Evolutionary conservation across 108 stramenopile genomes (phyloP).

Genomic region (Pseudonitzschia multiseries): DNA sequence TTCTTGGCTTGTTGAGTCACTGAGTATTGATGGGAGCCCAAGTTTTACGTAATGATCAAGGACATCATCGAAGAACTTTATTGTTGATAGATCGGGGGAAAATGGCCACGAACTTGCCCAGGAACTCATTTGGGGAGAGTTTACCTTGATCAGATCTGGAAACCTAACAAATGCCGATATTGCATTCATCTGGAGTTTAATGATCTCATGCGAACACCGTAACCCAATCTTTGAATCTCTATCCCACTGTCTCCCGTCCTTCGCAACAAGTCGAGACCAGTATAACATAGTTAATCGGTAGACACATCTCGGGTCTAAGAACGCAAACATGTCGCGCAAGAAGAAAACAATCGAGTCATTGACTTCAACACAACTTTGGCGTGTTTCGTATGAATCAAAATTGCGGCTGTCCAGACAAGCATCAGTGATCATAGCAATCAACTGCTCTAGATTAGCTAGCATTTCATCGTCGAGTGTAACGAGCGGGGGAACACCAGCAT

Average conservation of each 20-base stretch:
- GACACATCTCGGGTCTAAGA: slow-evolving; percentile 62
- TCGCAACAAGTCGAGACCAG: slow-evolving; percentile 68
- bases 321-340: slow-evolving; percentile 78
- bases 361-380: slow-evolving; percentile 83
- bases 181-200: slow-evolving; percentile 79
- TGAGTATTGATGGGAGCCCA: slow-evolving; percentile 45
- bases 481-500: slow-evolving; percentile 41
- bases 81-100: slow-evolving; percentile 30
- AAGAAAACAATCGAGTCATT: slow-evolving; percentile 84
- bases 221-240: slow-evolving; percentile 78
- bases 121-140: slow-evolving; percentile 68
- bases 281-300: slow-evolving; percentile 73
- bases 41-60: slow-evolving; percentile 52
- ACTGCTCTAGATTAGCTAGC: slow-evolving; percentile 51
- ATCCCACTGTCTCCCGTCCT: slow-evolving; percentile 75
- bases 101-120: slow-evolving; percentile 49
- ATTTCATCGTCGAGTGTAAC: slow-evolving; percentile 70
- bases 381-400: slow-evolving; percentile 82
- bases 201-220: slow-evolving; percentile 82
- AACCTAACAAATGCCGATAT: slow-evolving; percentile 81
- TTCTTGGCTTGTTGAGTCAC: slow-evolving; percentile 39
- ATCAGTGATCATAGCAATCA: slow-evolving; percentile 75
- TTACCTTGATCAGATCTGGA: slow-evolving; percentile 73
- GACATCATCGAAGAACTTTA: slow-evolving; percentile 55
- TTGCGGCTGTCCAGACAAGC: slow-evolving; percentile 81